Evolutionary conservation across 2,329 filamentous ascomycete genomes (phyloP).

Genomic region (Colletotrichum plurivorum): DNA sequence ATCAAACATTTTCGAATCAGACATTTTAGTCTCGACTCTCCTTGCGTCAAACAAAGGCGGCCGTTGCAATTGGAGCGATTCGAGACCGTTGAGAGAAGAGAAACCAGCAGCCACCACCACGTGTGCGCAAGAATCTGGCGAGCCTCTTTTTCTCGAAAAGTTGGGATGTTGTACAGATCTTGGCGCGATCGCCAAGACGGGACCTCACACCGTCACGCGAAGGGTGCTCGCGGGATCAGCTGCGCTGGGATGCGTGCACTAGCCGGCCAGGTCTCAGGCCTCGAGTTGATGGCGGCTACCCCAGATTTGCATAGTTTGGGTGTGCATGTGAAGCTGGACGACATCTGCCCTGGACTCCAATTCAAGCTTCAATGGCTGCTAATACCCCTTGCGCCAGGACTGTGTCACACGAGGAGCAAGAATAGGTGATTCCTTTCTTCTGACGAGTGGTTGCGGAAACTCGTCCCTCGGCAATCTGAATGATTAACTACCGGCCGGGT

Average conservation of each 20-base stretch:
- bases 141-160: not conserved
- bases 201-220: not conserved
- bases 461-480: no score
- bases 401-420: no score
- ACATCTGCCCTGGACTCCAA: not conserved
- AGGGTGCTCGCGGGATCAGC: not conserved
- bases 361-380: no score
- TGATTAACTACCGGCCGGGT: no score
- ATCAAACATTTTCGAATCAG: no score
- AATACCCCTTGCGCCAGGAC: no score
- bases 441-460: no score
- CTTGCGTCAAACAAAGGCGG: no score
- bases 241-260: not conserved
- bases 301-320: not conserved
- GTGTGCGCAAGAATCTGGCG: not conserved
- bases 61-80: no score
- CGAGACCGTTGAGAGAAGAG: no score
- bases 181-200: constrained; percentile 2
- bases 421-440: no score
- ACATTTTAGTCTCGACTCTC: no score
- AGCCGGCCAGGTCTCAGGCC: constrained; percentile 1
- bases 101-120: not conserved
- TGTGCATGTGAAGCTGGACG: not conserved
- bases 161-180: constrained; percentile 4
- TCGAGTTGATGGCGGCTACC: not conserved